phyloP scores from a whole-genome alignment of 1,139 yeast species.

The Debaryomycetaceae sp. region DNA sequence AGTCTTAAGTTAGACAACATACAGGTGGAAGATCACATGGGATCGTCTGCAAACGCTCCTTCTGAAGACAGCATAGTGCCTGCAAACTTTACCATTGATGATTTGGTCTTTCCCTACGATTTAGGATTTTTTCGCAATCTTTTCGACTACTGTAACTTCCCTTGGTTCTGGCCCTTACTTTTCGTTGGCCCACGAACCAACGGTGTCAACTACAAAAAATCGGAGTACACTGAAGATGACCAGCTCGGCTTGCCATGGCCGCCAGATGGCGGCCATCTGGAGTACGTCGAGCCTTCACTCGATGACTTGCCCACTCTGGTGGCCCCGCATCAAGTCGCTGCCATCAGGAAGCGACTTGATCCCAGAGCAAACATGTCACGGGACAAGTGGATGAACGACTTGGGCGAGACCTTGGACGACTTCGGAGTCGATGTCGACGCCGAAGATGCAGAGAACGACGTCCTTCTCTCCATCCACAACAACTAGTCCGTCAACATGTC shows the following conservation, averaged over 20 bases:
- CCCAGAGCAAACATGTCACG: constrained; percentile 29
- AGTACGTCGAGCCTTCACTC: constrained; percentile 8
- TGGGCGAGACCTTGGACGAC: constrained; percentile 80
- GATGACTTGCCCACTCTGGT: neutral
- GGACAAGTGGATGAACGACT: constrained; percentile 66
- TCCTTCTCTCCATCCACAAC: neutral
- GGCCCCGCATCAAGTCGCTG: constrained; percentile 5
- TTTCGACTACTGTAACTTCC: constrained; percentile 49
- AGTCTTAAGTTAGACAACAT: neutral
- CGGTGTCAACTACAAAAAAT: constrained; percentile 52
- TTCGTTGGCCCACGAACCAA: constrained; percentile 50
- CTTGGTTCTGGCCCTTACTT: constrained; percentile 67
- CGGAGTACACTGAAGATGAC: constrained; percentile 55
- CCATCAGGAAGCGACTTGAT: constrained; percentile 25
- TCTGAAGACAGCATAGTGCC: constrained; percentile 16
- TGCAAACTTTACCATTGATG: constrained; percentile 48
- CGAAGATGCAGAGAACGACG: constrained; percentile 23
- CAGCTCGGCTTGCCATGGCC: constrained; percentile 79
- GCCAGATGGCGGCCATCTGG: constrained; percentile 70
- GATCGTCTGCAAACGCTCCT: constrained; percentile 2
- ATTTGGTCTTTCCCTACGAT: constrained; percentile 79
- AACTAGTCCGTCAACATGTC: neutral
- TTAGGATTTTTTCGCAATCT: constrained; percentile 58
- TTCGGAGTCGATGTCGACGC: constrained; percentile 84
- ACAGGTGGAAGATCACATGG: neutral